A percentile compares a stretch with the other conserved stretches of the same genome.
Evolutionary conservation across 2,329 filamentous ascomycete genomes (phyloP).

Genomic region (Incumbomyces delicatus): DNA sequence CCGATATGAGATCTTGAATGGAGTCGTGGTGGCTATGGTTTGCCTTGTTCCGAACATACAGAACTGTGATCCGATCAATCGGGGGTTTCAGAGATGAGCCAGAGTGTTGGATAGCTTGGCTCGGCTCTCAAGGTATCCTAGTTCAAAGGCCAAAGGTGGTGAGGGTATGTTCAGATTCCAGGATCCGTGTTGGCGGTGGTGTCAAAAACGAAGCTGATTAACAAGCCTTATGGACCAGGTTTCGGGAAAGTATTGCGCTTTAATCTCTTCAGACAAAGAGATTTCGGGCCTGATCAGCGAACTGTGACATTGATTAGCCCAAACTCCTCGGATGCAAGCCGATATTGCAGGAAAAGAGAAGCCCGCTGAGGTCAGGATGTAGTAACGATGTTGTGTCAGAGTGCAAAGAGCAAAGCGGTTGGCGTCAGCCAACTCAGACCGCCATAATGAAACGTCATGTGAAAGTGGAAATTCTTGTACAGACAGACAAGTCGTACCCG

Average conservation of each 20-base stretch:
- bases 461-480: neutral
- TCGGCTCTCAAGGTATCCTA: neutral
- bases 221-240: slow-evolving; percentile 15
- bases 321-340: slow-evolving; percentile 16
- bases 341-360: neutral
- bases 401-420: neutral
- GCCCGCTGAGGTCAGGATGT: neutral
- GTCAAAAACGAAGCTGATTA: neutral
- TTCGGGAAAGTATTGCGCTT: slow-evolving; percentile 25
- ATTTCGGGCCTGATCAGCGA: slow-evolving; percentile 25
- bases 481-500: neutral
- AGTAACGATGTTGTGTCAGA: neutral
- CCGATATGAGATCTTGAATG: slow-evolving; percentile 10
- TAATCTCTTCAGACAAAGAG: slow-evolving; percentile 24
- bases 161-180: neutral
- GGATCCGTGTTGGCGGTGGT: neutral
- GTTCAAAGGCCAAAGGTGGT: neutral
- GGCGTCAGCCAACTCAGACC: slow-evolving; percentile 1
- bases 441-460: slow-evolving; percentile 3
- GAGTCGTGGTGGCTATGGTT: neutral
- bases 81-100: slow-evolving; percentile 1
- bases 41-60: slow-evolving; percentile 6
- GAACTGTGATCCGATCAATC: slow-evolving; percentile 2
- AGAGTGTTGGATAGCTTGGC: neutral
- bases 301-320: slow-evolving; percentile 31